Evolutionary conservation across 179 eudicot species (phyloP), one percentile per base, ranked within the genome.

Genomic region (Nepenthes alata): DNA sequence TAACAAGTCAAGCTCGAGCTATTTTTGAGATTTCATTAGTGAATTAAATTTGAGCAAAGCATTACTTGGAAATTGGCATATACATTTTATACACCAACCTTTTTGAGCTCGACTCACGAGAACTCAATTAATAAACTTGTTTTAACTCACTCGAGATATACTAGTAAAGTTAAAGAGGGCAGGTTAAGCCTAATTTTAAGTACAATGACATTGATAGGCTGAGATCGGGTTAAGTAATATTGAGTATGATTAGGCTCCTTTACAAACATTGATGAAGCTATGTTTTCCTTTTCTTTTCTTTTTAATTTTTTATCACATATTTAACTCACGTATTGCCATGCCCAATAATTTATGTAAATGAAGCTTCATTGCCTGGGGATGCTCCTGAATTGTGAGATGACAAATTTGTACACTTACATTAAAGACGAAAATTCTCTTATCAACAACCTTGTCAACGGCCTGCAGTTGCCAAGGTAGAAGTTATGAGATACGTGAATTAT

Each of bases 361-460:
- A 71, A 94, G 99, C 83, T 94, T 53, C 99, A 94, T 63, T 94
- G 99, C 80, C 77, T 94, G 50, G 99, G 99, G 58, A 70, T 84
- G 70, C 91, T 94, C 52, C 76, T 94, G 81, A 80, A 80, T 69
- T 68, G 67, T 60, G 81, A 84, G 73, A 75, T 70, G 61, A 66
- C 62, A 57, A 67, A 76, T 59, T 72, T 85, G 45, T 82, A 74
- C 53, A 53, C 63, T 5, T 71, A 74, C 25, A 25, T 25, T 25
- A 83, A 69, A 71, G 84, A 85, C 55, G 82, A 80, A 70, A 69
- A 87, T 25, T 75, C 75, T 57, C 84, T 93, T 59, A 73, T 83
- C 71, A 72, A 74, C 79, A 93, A 87, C 74, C 83, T 93, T 57
- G 77, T 85, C 36, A 70, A 67, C 25, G 98, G 98, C 67, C 97